A percentile compares a stretch with the other conserved stretches of the same genome.
These are phyloP conservation scores for Porphyrellus cyaneotinctus DNA, from an alignment of 768 basidiomycete species.

Conservation along the genomic window DNA sequence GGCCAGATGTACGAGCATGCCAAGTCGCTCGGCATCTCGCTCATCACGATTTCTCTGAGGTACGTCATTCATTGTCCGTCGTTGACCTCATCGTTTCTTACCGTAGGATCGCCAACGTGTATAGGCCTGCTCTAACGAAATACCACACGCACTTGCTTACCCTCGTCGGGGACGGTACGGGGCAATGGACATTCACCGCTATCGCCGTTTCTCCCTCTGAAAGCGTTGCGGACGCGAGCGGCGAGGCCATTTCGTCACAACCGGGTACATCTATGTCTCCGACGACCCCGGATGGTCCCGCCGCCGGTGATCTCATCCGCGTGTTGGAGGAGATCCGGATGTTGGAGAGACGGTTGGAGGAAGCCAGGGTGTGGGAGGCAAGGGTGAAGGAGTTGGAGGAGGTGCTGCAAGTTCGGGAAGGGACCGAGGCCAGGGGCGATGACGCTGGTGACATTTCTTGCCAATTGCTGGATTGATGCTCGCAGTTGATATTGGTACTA, in stretches of 20 bases:
- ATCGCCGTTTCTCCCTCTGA: slow-evolving; percentile 31
- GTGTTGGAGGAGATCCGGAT: slow-evolving; percentile 27
- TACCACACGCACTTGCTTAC: slow-evolving; percentile 88
- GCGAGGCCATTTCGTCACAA: background rate
- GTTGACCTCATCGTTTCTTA: background rate
- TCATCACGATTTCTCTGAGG: slow-evolving; percentile 91
- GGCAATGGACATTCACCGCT: slow-evolving; percentile 65
- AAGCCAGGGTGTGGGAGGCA: slow-evolving; percentile 25
- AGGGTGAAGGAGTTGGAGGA: slow-evolving; percentile 26
- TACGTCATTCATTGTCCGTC: slow-evolving; percentile 28
- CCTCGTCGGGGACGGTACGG: slow-evolving; percentile 66
- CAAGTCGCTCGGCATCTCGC: slow-evolving; percentile 82
- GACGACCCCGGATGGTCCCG: background rate
- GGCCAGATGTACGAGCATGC: slow-evolving; percentile 93
- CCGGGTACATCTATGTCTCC: background rate
- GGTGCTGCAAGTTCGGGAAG: slow-evolving; percentile 18
- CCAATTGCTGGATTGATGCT: too few species aligned
- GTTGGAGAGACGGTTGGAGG: slow-evolving; percentile 23
- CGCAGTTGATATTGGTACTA: too few species aligned
- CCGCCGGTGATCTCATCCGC: slow-evolving; percentile 18
- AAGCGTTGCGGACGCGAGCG: background rate
- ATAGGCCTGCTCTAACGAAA: slow-evolving; percentile 73
- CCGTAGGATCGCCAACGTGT: background rate
- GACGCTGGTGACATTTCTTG: background rate
- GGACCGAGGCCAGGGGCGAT: background rate